phyloP scores from a whole-genome alignment of 495 filamentous ascomycete species.

The Penicillium herquei region DNA sequence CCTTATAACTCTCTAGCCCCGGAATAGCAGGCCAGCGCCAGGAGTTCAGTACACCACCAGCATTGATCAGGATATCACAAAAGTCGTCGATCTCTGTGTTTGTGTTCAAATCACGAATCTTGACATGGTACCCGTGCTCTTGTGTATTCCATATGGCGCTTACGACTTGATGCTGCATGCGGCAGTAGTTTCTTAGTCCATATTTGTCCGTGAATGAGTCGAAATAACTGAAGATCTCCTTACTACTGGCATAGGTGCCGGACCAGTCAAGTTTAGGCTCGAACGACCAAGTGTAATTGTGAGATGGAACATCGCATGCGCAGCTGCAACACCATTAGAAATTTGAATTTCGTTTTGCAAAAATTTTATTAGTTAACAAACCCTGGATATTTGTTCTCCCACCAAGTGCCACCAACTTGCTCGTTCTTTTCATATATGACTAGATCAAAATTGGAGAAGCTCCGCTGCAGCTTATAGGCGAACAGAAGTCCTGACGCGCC shows the following conservation, averaged over 20 bases:
- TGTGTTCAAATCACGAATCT: neutral
- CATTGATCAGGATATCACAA: slow-evolving; percentile 12
- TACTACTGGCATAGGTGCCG: slow-evolving; percentile 46
- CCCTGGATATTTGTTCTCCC: slow-evolving; percentile 1
- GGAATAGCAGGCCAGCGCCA: slow-evolving; percentile 51
- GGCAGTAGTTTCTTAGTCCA: slow-evolving; percentile 14
- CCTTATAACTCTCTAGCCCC: slow-evolving; percentile 44
- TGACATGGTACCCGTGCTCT: slow-evolving; percentile 27
- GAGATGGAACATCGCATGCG: neutral
- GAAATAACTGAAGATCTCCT: slow-evolving; percentile 54
- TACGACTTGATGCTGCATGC: slow-evolving; percentile 13
- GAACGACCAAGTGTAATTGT: neutral
- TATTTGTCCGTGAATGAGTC: slow-evolving; percentile 20
- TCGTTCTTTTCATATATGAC: neutral
- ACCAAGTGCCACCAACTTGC: slow-evolving; percentile 1
- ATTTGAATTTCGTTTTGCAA: no score
- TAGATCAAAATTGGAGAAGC: neutral
- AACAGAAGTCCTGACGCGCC: neutral
- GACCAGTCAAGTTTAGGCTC: slow-evolving; percentile 7
- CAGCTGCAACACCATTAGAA: neutral
- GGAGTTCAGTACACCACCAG: slow-evolving; percentile 9
- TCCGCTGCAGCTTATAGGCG: neutral
- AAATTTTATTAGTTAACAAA: no score
- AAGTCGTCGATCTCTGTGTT: slow-evolving; percentile 1
- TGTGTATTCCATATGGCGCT: slow-evolving; percentile 21